phyloP scores from a whole-genome alignment of 768 basidiomycete species.

The Scleroderma bovista region DNA sequence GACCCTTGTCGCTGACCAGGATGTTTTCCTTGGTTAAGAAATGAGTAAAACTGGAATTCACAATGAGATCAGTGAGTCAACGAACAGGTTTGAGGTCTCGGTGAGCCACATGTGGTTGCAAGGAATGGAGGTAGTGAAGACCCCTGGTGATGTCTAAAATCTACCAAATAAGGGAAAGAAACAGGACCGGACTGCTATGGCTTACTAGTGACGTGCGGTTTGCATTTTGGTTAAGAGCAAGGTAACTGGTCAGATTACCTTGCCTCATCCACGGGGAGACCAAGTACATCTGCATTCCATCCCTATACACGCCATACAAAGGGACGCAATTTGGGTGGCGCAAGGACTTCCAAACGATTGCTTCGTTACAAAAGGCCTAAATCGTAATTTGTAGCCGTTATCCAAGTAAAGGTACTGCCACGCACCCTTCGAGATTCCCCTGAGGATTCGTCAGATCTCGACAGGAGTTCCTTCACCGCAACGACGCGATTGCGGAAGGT shows the following conservation, averaged over 20 bases:
- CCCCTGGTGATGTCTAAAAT: constrained; percentile 41
- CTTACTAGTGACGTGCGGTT: constrained; percentile 30
- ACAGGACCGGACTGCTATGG: background rate
- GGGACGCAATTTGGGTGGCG: constrained; percentile 33
- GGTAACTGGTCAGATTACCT: constrained; percentile 27
- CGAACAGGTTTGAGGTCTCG: constrained; percentile 28
- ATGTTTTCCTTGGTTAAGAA: constrained; percentile 38
- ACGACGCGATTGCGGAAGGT: constrained; percentile 15
- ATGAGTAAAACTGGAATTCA: background rate
- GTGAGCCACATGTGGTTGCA: constrained; percentile 31
- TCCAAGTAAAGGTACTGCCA: background rate
- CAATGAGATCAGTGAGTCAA: background rate
- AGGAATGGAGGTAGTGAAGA: constrained; percentile 38
- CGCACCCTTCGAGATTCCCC: constrained; percentile 15
- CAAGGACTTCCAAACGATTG: constrained; percentile 30
- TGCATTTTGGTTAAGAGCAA: constrained; percentile 17
- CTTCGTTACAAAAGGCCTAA: constrained; percentile 27
- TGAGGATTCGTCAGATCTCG: background rate
- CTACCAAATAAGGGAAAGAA: constrained; percentile 16
- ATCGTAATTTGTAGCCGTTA: background rate
- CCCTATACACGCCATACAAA: constrained; percentile 27
- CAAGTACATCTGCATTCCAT: constrained; percentile 18
- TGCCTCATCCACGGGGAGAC: constrained; percentile 38
- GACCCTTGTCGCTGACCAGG: constrained; percentile 34
- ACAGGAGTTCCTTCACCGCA: constrained; percentile 21